Evolutionary conservation across 1,139 yeast species (phyloP).

Genomic region (Kluyveromyces sp.): DNA sequence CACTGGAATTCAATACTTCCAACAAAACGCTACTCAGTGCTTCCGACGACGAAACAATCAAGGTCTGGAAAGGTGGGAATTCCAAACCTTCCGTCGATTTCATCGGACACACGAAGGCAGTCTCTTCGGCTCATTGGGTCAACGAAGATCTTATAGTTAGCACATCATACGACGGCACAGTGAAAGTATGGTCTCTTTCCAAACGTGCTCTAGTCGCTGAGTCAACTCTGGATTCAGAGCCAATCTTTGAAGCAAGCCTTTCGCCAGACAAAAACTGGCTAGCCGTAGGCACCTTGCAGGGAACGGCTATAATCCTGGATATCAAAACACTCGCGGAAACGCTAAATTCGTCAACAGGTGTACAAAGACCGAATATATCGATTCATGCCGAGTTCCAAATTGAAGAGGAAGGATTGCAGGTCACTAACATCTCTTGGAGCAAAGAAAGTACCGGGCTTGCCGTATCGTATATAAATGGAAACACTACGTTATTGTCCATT

Average conservation of each 20-base stretch:
- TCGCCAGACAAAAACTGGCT: constrained; percentile 44
- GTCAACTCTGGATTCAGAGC: constrained; percentile 40
- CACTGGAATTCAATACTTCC: constrained; percentile 45
- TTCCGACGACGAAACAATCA: constrained; percentile 66
- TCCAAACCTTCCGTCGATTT: constrained; percentile 40
- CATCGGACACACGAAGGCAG: constrained; percentile 49
- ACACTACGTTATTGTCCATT: constrained; percentile 8
- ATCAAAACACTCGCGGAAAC: constrained; percentile 10
- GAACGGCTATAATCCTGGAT: constrained; percentile 34
- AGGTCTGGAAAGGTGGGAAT: constrained; percentile 66
- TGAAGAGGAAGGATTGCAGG: constrained; percentile 14
- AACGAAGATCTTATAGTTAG: constrained; percentile 35
- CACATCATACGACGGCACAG: constrained; percentile 63
- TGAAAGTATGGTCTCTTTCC: constrained; percentile 60
- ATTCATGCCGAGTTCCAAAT: constrained; percentile 15
- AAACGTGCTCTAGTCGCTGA: constrained; percentile 38
- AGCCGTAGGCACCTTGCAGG: constrained; percentile 60
- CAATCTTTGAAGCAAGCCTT: constrained; percentile 47
- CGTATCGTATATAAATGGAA: constrained; percentile 17
- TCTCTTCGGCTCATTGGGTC: constrained; percentile 52
- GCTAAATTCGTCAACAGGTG: constrained; percentile 1
- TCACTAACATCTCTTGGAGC: constrained; percentile 22
- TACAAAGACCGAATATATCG: constrained; percentile 8
- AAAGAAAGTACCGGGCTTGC: constrained; percentile 14
- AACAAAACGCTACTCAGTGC: constrained; percentile 60